Evolutionary conservation across 768 basidiomycete species (phyloP), one percentile per base, ranked within the genome.

Genomic region (Suillus subluteus): DNA sequence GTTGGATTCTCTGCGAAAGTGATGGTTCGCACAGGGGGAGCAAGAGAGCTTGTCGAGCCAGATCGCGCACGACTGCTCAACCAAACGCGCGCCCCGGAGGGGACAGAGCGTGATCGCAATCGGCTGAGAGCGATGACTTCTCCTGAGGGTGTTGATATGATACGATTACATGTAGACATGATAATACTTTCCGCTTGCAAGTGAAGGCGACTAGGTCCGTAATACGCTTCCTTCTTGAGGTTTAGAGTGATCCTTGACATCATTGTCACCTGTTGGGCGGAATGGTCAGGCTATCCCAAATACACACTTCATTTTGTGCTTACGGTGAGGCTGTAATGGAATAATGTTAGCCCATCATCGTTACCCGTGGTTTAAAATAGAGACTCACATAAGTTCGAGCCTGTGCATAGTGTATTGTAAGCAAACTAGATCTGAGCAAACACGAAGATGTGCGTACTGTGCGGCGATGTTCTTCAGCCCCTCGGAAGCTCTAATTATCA

Each of bases 201-300:
- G 26, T 59, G 58, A 9, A 16, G 8, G 32, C 32, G 41, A 35
- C 35, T 48, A 37, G 63, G 30, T 46, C 54, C 59, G 6, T 37
- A 55, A 8, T 18, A 21, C 12, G 50, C 63, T 54, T 75, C 77
- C 74, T 83, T 85, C 75, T 79, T 85, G 16, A 90, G 79, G 72
- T 84, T 86, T 26, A 90, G 81, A 1, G 88, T 89, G 59, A 90
- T 89, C 11, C 89, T 83, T 4, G 87, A 89, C 83, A 89, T 88
- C 86, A 89, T 90, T 0, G 87, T 80, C 13, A 90, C 86, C 75
- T 84, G 70, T 35, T 72, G 35, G 65, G 12, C 18, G 16, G 37
- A 55, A 43, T 6, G 58, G 7, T 40, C 54, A 64, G 44, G 21
- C 58, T 43, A 50, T 46, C 52, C 37, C 3, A 2, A 32, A 12